Base-by-base conservation (phyloP, 306 rosid genomes). In the Rosa chinensis region DNA sequence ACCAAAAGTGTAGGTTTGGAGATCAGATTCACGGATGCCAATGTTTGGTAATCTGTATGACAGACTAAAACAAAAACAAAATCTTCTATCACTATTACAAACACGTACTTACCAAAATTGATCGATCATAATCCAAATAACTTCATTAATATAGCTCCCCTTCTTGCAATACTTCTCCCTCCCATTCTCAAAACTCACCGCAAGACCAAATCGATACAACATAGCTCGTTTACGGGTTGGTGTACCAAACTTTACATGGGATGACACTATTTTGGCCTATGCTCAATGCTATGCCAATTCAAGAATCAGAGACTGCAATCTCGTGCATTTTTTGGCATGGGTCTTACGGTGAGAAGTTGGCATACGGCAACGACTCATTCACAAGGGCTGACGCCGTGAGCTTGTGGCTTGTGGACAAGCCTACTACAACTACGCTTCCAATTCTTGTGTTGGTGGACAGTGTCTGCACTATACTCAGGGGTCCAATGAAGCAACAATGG, bases 351-450 rank as follows among this genome's bases (percentile, higher is more conserved):
- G 84, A 81, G 79, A 87, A 87, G 71, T 49, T 77, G 10, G 88
- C 86, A 0, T 5, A 72, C 11, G 78, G 83, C 10, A 81, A 69
- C n/a, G 72, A 79, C 1, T 10, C 81, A 7, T 69, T 87, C 44
- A 64, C 78, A 0, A 78, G 66, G 39, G 35, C 18, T 3, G 59
- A 45, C 5, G 85, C 88, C 0, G 88, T 84, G 77, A 73, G 66
- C 23, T 0, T 85, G 74, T 90, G 89, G 86, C 90, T 83, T 21
- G 9, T 42, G 3, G 90, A 88, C 79, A 85, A 80, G 79, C 4
- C 58, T 0, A 83, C 67, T 90, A 90, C 48, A 35, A 77, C 55
- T 52, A 85, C 78, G 0, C 17, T 25, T 49, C 78, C 5, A 88
- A 90, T 50, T 18, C 80, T 0, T 88, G 90, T 56, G 66, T 17